Conservation (phyloP, 2,329 filamentous ascomycete species). For the Fusarium domesticum region DNA sequence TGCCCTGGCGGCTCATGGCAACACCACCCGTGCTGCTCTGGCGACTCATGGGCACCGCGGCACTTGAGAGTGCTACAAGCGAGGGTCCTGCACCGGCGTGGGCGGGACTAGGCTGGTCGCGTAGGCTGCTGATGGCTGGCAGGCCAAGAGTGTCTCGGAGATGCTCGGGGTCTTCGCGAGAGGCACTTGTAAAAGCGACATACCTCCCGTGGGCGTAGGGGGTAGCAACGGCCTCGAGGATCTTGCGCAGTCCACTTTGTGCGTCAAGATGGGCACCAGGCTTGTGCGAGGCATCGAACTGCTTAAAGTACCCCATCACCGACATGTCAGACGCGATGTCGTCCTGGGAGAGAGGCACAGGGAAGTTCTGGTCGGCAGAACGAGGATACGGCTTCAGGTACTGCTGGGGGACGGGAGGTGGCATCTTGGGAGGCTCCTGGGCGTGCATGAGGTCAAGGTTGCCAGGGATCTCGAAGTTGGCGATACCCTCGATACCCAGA, state of each 20-base stretch:
- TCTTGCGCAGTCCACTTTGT: slow-evolving; percentile 50
- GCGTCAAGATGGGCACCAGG: slow-evolving; percentile 55
- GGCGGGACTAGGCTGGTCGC: slow-evolving; percentile 39
- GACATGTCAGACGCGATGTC: slow-evolving; percentile 55
- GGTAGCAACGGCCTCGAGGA: slow-evolving; percentile 54
- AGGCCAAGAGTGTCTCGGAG: slow-evolving; percentile 51
- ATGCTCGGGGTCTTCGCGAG: slow-evolving; percentile 47
- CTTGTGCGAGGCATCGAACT: slow-evolving; percentile 53
- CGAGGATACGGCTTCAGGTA: slow-evolving; percentile 58
- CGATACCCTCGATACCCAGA: slow-evolving; percentile 58
- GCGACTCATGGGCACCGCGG: slow-evolving; percentile 51
- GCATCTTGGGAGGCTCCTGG: slow-evolving; percentile 56
- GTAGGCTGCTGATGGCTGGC: slow-evolving; percentile 40
- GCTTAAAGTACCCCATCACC: slow-evolving; percentile 57
- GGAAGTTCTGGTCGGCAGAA: slow-evolving; percentile 55
- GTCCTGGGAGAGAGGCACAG: slow-evolving; percentile 47
- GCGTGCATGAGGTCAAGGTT: slow-evolving; percentile 56
- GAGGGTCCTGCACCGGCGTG: slow-evolving; percentile 22
- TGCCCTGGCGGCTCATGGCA: slow-evolving; percentile 56
- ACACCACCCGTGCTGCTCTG: slow-evolving; percentile 55
- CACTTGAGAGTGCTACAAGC: slow-evolving; percentile 30
- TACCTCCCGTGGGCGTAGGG: slow-evolving; percentile 48
- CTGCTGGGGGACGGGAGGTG: slow-evolving; percentile 54
- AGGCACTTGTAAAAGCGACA: slow-evolving; percentile 46
- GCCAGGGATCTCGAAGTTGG: slow-evolving; percentile 56